phyloP scores from a whole-genome alignment of 164 flowering plant genomes.

The Vitis rotundifolia region DNA sequence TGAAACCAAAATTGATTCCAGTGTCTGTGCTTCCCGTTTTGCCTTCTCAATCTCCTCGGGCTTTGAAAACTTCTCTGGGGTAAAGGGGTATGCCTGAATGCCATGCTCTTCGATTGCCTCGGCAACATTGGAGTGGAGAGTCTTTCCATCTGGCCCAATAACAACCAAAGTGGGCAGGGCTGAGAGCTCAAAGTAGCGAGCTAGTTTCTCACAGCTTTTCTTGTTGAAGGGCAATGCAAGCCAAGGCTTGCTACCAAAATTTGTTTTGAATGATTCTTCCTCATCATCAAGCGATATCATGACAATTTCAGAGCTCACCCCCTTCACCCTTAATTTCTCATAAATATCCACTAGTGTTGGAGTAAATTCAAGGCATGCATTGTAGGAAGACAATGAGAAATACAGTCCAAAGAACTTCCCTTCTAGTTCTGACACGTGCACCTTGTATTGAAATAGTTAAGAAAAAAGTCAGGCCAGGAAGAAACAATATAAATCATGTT shows the following conservation, averaged over 20 bases:
- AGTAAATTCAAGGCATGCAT: constrained; percentile 29
- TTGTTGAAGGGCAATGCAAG: constrained; percentile 44
- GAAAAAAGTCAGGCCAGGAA: neutral
- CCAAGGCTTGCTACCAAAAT: constrained; percentile 42
- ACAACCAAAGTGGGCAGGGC: constrained; percentile 48
- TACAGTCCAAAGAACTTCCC: constrained; percentile 54
- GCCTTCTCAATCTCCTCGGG: constrained; percentile 53
- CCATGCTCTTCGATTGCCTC: constrained; percentile 57
- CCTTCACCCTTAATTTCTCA: constrained; percentile 36
- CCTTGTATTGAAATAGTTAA: constrained; percentile 16
- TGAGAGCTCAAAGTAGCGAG: constrained; percentile 44
- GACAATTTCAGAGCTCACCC: constrained; percentile 52
- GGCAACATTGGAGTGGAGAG: constrained; percentile 45
- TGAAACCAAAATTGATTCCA: constrained; percentile 54
- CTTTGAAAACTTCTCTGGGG: constrained; percentile 49
- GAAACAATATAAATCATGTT: neutral
- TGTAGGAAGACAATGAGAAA: constrained; percentile 23
- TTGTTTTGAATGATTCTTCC: constrained; percentile 35
- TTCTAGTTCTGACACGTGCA: constrained; percentile 55
- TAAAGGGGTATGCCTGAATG: constrained; percentile 47
- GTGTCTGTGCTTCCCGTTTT: constrained; percentile 40
- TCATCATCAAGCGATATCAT: constrained; percentile 38
- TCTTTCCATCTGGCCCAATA: constrained; percentile 60
- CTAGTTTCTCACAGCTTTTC: constrained; percentile 37
- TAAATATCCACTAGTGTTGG: constrained; percentile 39